Base-by-base conservation (phyloP, 306 rosid genomes). In the Luffa aegyptiaca region DNA sequence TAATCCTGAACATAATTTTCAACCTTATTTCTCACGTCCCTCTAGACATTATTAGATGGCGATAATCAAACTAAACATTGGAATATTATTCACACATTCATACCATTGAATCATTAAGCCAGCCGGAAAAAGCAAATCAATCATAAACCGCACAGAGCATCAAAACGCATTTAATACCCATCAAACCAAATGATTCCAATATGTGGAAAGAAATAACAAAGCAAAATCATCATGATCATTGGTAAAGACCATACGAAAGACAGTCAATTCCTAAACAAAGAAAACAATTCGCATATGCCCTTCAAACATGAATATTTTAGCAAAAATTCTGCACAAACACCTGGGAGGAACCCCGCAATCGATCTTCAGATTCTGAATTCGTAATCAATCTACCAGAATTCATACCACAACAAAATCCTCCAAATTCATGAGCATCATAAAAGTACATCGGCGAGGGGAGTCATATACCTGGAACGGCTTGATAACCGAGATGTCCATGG, bases 381-480 rank as follows among this genome's bases (percentile, higher is more conserved):
- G 10, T 48, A 8, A 72, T 13, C 21, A 80, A 63, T 26, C 46
- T 31, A 26, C 21, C 52, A n/a, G 12, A 73, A 46, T 7, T n/a
- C 17, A 33, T 2, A 35, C 18, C 49, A 12, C 44, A 51, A 18
- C 8, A 57, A 55, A n/a, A 57, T 45, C 69, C 12, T 11, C 57
- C 57, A 63, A 79, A 44, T 45, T 10, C 8, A 69, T 2, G 20
- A 71, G 45, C 33, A 6, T 44, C 37, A 70, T 35, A 18, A 44
- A 44, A 49, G 20, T 3, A 5, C 45, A 14, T 33, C 35, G 6
- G n/a, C 21, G 18, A 31, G 33, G 12, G 31, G 12, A 42, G 10
- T 18, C 16, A 35, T 35, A 35, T 82, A 88, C 93, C 97, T 12
- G 92, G 89, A 65, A 85, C 78, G 16, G 86, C 55, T 76, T 77